Evolutionary conservation across 768 basidiomycete species (phyloP).

Genomic region (Amanita molliuscula): DNA sequence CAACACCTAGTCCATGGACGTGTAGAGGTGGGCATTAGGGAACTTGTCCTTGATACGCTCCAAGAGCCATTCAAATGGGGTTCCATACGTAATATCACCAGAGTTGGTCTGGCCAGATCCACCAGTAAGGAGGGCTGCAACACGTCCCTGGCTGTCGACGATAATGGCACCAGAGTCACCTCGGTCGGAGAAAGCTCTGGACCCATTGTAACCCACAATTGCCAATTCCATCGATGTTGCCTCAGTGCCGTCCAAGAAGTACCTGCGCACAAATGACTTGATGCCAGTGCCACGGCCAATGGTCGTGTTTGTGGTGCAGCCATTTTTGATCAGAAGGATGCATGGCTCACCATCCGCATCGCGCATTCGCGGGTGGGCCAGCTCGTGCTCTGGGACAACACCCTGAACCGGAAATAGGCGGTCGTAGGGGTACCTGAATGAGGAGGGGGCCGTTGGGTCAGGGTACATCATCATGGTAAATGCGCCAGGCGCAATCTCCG

Average conservation of each 20-base stretch:
- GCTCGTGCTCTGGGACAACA: constrained; percentile 17
- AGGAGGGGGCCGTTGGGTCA: not conserved
- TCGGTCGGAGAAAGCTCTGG: constrained; percentile 18
- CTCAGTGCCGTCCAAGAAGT: constrained; percentile 8
- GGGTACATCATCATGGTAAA: not conserved
- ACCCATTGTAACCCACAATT: constrained; percentile 16
- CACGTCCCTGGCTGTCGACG: constrained; percentile 19
- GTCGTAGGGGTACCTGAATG: not conserved
- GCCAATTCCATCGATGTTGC: constrained; percentile 19
- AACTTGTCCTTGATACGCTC: constrained; percentile 16
- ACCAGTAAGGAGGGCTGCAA: constrained; percentile 23
- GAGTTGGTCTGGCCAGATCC: constrained; percentile 17
- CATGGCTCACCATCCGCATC: constrained; percentile 17
- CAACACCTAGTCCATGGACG: not conserved
- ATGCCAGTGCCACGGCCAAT: constrained; percentile 20
- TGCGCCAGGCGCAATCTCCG: not conserved
- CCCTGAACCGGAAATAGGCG: constrained; percentile 16
- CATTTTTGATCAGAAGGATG: constrained; percentile 25
- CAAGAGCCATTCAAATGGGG: constrained; percentile 22
- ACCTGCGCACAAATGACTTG: constrained; percentile 16
- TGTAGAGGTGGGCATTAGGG: constrained; percentile 14
- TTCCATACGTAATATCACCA: constrained; percentile 24
- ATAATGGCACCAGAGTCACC: constrained; percentile 29
- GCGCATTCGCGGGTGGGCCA: constrained; percentile 17
- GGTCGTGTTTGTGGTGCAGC: constrained; percentile 20